These are phyloP conservation scores for Apophysomyces variabilis DNA, from an alignment of 371 early-diverging fungal genomes.

Conservation along the genomic window DNA sequence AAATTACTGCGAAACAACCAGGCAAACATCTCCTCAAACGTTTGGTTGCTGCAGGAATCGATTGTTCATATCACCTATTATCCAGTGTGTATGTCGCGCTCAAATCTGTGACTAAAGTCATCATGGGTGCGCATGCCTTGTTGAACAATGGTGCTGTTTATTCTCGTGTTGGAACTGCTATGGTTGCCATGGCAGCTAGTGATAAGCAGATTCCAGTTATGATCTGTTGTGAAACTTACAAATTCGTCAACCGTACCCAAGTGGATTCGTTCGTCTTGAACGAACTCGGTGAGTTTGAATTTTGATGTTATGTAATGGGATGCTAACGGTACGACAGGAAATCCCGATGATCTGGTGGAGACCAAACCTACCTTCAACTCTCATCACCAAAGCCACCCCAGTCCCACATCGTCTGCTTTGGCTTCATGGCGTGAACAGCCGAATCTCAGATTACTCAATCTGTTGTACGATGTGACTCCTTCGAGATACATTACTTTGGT, in stretches of 20 bases:
- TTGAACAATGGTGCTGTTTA: slow-evolving; percentile 93
- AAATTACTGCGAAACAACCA: slow-evolving; percentile 15
- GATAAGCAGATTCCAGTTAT: slow-evolving; percentile 92
- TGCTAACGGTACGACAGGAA: slow-evolving; percentile 45
- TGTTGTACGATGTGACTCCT: slow-evolving; percentile 95
- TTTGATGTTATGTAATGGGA: not conserved
- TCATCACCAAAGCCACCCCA: slow-evolving; percentile 23
- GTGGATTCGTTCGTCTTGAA: slow-evolving; percentile 96
- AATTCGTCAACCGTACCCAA: slow-evolving; percentile 92
- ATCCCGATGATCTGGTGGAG: slow-evolving; percentile 80
- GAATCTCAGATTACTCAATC: slow-evolving; percentile 81
- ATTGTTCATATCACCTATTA: slow-evolving; percentile 77
- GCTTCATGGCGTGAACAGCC: slow-evolving; percentile 70
- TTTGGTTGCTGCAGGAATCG: slow-evolving; percentile 71
- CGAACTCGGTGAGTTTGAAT: slow-evolving; percentile 73
- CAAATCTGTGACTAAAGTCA: slow-evolving; percentile 88
- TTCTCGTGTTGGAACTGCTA: slow-evolving; percentile 91
- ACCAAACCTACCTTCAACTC: slow-evolving; percentile 48
- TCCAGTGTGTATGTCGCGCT: slow-evolving; percentile 76
- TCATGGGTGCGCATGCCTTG: slow-evolving; percentile 92
- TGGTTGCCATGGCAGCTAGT: slow-evolving; percentile 91
- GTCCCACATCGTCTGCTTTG: slow-evolving; percentile 33
- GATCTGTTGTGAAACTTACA: slow-evolving; percentile 95
- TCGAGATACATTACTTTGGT: slow-evolving; percentile 90
- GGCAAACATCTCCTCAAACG: slow-evolving; percentile 71